Base-by-base conservation (phyloP, 1,284 basidiomycete genomes). In the Pyrrhoderma lamaoense region DNA sequence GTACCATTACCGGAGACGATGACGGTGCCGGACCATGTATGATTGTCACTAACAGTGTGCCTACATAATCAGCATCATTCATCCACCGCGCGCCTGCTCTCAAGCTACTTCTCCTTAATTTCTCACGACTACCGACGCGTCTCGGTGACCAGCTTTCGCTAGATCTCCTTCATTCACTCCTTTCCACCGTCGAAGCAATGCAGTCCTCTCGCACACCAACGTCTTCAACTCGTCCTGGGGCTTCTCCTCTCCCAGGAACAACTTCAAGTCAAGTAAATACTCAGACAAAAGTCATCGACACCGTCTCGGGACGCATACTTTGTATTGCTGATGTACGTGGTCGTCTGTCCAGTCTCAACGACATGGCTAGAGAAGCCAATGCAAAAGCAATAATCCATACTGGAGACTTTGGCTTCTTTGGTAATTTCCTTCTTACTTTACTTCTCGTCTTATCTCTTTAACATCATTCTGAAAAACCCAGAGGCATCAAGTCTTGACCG, bases 351-450 rank as follows among this genome's bases (percentile, higher is more conserved):
- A 80, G 81, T 49, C 79, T 99, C 63, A 98, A 97, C 68, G 81
- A 90, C 64, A 82, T 97, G 54, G 94, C 94, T 31, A 75, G 85
- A 48, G 92, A 96, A 62, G 82, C 80, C 52, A 85, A 87, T 63
- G 93, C 92, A n/a, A 80, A 86, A 55, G 95, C 93, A 18, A 88
- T 99, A 67, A 91, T 99, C 57, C 95, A 99, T 68, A 97, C 94
- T 0, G 96, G 96, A 52, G 96, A 99, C 74, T 99, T 99, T 83
- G 96, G 96, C 53, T 97, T 99, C 70, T 96, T 96, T 68, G 87
- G 87, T 87, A 56, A 45, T 50, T 45, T 25, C 27, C 16, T 37
- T 16, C 39, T 18, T 18, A 40, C 8, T 27, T 22, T 14, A 16
- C 25, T 43, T 39, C 16, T 42, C 22, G 13, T 16, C 34, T 49